Evolutionary conservation across 805 yeast genomes (phyloP).

Genomic region (Kuraishia capsulata): DNA sequence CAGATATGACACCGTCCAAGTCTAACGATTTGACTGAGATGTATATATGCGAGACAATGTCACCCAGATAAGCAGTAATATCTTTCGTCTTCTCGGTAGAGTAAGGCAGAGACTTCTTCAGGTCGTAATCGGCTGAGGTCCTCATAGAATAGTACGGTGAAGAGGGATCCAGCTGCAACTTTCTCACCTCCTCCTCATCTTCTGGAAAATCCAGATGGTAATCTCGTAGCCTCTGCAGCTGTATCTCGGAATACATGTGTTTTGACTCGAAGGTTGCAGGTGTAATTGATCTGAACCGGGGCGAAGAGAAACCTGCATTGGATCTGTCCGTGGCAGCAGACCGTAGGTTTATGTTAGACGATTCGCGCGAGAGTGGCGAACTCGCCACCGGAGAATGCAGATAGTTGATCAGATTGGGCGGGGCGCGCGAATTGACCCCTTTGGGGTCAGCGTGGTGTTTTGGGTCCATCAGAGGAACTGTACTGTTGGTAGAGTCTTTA

Average conservation of each 20-base stretch:
- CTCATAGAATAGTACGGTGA: constrained; percentile 16
- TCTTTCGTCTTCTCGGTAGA: constrained; percentile 58
- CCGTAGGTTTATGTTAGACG: neutral
- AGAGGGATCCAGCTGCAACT: constrained; percentile 11
- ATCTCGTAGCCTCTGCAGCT: constrained; percentile 10
- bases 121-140: constrained; percentile 10
- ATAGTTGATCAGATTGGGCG: neutral
- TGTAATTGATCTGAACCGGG: neutral
- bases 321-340: neutral
- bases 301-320: neutral
- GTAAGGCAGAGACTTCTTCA: constrained; percentile 52
- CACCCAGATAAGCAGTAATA: constrained; percentile 65
- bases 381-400: neutral
- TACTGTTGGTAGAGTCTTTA: too few species aligned
- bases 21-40: constrained; percentile 71
- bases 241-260: constrained; percentile 9
- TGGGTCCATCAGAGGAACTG: too few species aligned
- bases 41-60: constrained; percentile 72
- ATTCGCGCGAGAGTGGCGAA: neutral
- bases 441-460: too few species aligned
- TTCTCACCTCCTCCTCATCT: constrained; percentile 26
- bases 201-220: constrained; percentile 52
- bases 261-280: neutral
- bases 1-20: constrained; percentile 55
- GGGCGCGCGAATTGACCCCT: too few species aligned